These are phyloP conservation scores for Saccharomyces hybrid DNA, from an alignment of 1,139 yeast genomes.

Conservation along the genomic window DNA sequence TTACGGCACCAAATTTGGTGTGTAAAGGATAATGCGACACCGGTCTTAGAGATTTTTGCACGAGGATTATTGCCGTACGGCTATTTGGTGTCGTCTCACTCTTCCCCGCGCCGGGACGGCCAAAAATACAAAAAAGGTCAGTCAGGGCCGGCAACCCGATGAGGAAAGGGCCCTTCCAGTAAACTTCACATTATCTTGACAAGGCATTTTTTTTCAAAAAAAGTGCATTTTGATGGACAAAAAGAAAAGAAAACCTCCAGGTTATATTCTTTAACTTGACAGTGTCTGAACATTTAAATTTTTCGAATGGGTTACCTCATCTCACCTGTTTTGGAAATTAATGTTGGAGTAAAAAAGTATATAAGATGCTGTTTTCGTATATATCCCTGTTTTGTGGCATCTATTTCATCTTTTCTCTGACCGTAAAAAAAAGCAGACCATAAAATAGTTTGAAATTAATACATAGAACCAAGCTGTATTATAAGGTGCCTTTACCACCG, in stretches of 20 bases:
- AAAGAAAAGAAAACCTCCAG: neutral
- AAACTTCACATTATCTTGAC: neutral
- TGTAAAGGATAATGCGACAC: too few relatives aligned
- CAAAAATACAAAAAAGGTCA: neutral
- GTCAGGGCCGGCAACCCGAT: neutral
- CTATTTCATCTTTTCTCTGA: neutral
- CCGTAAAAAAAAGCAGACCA: neutral
- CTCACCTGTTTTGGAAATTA: neutral
- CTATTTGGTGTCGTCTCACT: neutral
- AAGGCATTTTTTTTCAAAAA: neutral
- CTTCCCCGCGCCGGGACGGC: neutral
- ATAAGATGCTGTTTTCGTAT: neutral
- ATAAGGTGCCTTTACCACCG: neutral
- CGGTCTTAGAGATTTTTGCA: neutral
- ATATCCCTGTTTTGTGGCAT: neutral
- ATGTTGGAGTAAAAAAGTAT: neutral
- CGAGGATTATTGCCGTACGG: neutral
- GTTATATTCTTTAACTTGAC: neutral
- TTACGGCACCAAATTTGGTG: neutral
- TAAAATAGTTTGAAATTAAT: neutral
- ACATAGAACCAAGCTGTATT: neutral
- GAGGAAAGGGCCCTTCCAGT: neutral
- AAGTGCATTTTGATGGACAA: neutral
- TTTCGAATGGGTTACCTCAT: neutral
- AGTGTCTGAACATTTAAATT: neutral